Percentiles rank a stretch among this genome's conserved stretches.
These are phyloP conservation scores for Parathielavia hyrcaniae DNA, from an alignment of 495 filamentous ascomycete species.

Conservation along the genomic window DNA sequence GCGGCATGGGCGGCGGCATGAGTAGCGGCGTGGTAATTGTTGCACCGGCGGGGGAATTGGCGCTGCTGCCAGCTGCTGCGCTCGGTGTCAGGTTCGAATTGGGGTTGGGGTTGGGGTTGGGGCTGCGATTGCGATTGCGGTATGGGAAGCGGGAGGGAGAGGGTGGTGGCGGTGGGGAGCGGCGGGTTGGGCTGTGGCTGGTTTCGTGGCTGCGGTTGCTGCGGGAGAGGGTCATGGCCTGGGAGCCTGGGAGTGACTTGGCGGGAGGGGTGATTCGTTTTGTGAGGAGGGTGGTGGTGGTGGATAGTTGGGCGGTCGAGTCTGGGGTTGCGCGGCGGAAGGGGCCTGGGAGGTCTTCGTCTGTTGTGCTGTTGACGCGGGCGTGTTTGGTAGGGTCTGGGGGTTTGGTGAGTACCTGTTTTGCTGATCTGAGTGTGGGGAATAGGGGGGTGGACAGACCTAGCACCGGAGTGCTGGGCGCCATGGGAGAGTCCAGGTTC, in stretches of 20 bases:
- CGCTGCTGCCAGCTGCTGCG: no score
- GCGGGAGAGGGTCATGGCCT: slow-evolving; percentile 16
- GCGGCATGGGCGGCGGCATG: slow-evolving; percentile 51
- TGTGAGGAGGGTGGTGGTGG: slow-evolving; percentile 17
- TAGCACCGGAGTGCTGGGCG: slow-evolving; percentile 40
- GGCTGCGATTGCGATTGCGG: no score
- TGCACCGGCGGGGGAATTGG: slow-evolving; percentile 23
- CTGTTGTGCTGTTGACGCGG: slow-evolving; percentile 30
- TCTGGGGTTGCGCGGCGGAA: slow-evolving; percentile 26
- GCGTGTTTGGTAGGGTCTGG: slow-evolving; percentile 38
- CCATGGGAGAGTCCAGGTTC: slow-evolving; percentile 51
- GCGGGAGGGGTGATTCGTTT: slow-evolving; percentile 4
- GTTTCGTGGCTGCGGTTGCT: neutral
- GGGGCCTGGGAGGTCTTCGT: slow-evolving; percentile 29
- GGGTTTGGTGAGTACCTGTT: neutral
- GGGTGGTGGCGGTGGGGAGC: slow-evolving; percentile 24
- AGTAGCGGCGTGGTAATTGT: slow-evolving; percentile 45
- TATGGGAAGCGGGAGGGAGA: no score
- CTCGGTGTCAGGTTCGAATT: no score
- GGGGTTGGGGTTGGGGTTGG: neutral
- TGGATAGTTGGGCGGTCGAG: slow-evolving; percentile 25
- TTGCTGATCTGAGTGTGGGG: neutral
- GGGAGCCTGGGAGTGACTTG: neutral
- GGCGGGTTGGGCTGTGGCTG: slow-evolving; percentile 1
- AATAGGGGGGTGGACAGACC: slow-evolving; percentile 30